Evolutionary conservation across 2,329 filamentous ascomycete species (phyloP).

Genomic region (Biscogniauxia sp.): DNA sequence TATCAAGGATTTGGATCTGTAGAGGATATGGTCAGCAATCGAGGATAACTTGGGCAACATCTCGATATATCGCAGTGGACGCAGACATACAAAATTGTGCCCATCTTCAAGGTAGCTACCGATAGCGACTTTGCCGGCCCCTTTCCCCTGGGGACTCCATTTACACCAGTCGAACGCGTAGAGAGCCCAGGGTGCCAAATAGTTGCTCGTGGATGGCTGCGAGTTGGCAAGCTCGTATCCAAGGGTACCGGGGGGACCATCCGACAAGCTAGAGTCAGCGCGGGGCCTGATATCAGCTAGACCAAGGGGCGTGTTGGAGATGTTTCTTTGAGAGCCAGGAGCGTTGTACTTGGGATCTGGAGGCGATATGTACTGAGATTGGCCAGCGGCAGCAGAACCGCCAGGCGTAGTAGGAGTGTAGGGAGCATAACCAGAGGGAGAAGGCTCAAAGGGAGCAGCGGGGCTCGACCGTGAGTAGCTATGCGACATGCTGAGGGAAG

Average conservation of each 20-base stretch:
- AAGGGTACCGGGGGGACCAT: conserved; percentile 61
- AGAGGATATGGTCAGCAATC: conserved; percentile 16
- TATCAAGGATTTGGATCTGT: conserved; percentile 95
- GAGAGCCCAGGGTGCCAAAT: conserved; percentile 89
- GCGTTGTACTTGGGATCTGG: conserved; percentile 54
- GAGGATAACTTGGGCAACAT: neutral
- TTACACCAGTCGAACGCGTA: conserved; percentile 99
- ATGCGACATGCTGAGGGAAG: conserved; percentile 64
- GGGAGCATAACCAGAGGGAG: conserved; percentile 50
- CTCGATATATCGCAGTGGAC: neutral
- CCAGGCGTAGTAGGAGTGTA: conserved; percentile 66
- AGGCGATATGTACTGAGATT: conserved; percentile 65
- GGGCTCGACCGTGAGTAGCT: conserved; percentile 85
- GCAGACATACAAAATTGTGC: conserved; percentile 80
- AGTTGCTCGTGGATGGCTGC: conserved; percentile 79
- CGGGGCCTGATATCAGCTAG: conserved; percentile 88
- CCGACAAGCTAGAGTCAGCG: conserved; percentile 76
- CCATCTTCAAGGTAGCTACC: conserved; percentile 97
- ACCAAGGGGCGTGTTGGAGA: conserved; percentile 84
- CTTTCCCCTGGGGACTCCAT: conserved; percentile 78
- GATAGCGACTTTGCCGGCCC: conserved; percentile 88
- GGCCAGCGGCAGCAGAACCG: conserved; percentile 41
- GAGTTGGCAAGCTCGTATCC: conserved; percentile 66
- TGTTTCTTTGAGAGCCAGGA: conserved; percentile 57
- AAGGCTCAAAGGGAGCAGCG: conserved; percentile 55